Conservation (phyloP, 2,329 filamentous ascomycete genomes). For the Exophiala phaeomuriformis region DNA sequence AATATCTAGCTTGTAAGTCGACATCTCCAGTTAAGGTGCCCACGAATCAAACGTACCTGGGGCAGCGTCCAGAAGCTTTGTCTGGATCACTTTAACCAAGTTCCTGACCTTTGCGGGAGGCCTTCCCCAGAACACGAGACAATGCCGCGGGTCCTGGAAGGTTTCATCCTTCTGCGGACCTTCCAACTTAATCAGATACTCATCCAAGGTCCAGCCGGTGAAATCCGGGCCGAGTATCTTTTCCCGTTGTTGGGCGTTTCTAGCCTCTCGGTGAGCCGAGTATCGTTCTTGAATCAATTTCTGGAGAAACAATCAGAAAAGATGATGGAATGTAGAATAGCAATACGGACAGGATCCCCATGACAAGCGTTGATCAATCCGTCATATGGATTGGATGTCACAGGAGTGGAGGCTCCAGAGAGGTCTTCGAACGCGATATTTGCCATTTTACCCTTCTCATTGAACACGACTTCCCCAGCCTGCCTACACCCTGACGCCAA, state of each 20-base stretch:
- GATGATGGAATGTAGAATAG: slow-evolving; percentile 11
- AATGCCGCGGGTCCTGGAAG: slow-evolving; percentile 69
- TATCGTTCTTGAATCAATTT: slow-evolving; percentile 65
- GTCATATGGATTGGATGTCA: slow-evolving; percentile 64
- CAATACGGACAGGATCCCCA: slow-evolving; percentile 53
- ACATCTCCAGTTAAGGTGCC: neutral
- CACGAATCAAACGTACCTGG: slow-evolving; percentile 53
- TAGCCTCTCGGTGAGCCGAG: slow-evolving; percentile 61
- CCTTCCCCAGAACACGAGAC: slow-evolving; percentile 80
- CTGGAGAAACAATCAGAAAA: slow-evolving; percentile 37
- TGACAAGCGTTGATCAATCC: slow-evolving; percentile 62
- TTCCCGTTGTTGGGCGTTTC: slow-evolving; percentile 67
- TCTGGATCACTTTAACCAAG: slow-evolving; percentile 63
- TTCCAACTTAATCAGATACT: slow-evolving; percentile 63
- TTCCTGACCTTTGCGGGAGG: slow-evolving; percentile 65
- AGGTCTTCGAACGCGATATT: slow-evolving; percentile 34
- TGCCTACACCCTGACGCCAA: neutral
- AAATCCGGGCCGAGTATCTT: slow-evolving; percentile 63
- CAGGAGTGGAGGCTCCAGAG: slow-evolving; percentile 30
- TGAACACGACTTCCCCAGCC: neutral
- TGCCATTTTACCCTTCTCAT: slow-evolving; percentile 22
- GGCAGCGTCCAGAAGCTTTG: slow-evolving; percentile 54
- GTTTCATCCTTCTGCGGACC: slow-evolving; percentile 57
- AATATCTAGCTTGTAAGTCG: slow-evolving; percentile 47
- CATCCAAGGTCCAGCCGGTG: slow-evolving; percentile 65